phyloP scores from a whole-genome alignment of 2,329 filamentous ascomycete species.

The Botrytis hyacinthi region DNA sequence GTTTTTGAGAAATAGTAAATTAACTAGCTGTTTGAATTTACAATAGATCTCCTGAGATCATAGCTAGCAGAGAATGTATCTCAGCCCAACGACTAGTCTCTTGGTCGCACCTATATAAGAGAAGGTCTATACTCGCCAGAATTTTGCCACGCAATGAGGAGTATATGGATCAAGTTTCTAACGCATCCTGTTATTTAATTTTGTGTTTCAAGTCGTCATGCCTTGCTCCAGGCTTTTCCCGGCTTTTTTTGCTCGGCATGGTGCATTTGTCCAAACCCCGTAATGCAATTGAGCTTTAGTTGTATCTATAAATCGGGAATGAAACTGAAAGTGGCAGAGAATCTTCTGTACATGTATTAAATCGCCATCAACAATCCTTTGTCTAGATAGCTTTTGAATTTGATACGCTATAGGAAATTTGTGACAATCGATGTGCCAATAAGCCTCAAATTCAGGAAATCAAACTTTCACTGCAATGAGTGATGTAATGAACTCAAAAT shows the following conservation, averaged over 20 bases:
- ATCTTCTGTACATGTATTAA: no score
- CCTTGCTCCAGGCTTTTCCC: no score
- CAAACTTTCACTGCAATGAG: background rate
- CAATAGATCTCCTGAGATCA: background rate
- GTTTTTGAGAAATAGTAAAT: rapidly evolving
- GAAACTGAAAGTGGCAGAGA: no score
- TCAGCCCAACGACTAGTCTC: no score
- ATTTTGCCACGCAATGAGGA: background rate
- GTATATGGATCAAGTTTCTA: background rate
- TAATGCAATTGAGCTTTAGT: no score
- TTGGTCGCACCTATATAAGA: no score
- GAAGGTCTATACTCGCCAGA: background rate
- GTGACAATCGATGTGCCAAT: background rate
- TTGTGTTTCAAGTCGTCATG: background rate
- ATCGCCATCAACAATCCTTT: no score
- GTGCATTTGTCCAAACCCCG: no score
- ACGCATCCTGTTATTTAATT: rapidly evolving
- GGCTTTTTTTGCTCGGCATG: no score
- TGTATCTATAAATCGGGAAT: no score
- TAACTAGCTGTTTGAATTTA: background rate
- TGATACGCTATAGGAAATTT: no score
- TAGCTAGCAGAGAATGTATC: background rate
- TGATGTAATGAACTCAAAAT: background rate
- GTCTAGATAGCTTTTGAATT: no score
- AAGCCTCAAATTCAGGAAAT: background rate